Conservation (phyloP, 164 flowering plant genomes). For the Kalanchoe fedtschenkoi region DNA sequence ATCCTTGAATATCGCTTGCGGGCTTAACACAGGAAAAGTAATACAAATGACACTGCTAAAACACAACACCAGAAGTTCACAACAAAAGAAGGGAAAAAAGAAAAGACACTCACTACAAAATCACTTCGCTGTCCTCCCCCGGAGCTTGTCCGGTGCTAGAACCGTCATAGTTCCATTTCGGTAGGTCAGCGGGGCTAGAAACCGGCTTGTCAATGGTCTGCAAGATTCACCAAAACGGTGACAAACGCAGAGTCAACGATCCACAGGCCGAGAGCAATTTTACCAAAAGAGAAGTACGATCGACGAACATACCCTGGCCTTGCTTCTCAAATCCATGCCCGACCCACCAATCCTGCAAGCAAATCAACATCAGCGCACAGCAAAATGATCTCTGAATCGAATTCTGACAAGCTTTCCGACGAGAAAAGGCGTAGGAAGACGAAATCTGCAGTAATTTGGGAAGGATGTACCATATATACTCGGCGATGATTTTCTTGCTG, state of each 20-base stretch:
- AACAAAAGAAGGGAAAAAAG: background rate
- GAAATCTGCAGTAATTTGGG: background rate
- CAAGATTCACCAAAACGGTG: background rate
- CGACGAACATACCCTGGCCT: conserved; percentile 32
- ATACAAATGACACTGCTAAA: background rate
- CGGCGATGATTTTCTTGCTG: conserved; percentile 53
- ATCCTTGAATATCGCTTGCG: conserved; percentile 48
- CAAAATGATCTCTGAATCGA: background rate
- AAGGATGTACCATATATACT: conserved; percentile 56
- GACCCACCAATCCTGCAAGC: conserved; percentile 46
- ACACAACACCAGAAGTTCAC: background rate
- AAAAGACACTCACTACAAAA: conserved; percentile 23
- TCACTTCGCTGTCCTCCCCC: conserved; percentile 47
- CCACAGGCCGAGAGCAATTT: background rate
- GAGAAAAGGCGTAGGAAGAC: background rate
- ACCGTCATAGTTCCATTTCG: conserved; percentile 50
- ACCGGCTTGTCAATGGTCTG: conserved; percentile 33
- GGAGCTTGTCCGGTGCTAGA: conserved; percentile 53
- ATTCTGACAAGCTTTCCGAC: background rate
- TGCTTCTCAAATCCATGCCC: conserved; percentile 46
- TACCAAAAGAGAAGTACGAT: no score
- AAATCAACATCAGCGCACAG: background rate
- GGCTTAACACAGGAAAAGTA: conserved; percentile 14
- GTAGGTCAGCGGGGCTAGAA: conserved; percentile 26
- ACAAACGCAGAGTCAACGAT: background rate